These are phyloP conservation scores for Boletus vinaceobasis DNA, from an alignment of 768 basidiomycete genomes.

Conservation along the genomic window DNA sequence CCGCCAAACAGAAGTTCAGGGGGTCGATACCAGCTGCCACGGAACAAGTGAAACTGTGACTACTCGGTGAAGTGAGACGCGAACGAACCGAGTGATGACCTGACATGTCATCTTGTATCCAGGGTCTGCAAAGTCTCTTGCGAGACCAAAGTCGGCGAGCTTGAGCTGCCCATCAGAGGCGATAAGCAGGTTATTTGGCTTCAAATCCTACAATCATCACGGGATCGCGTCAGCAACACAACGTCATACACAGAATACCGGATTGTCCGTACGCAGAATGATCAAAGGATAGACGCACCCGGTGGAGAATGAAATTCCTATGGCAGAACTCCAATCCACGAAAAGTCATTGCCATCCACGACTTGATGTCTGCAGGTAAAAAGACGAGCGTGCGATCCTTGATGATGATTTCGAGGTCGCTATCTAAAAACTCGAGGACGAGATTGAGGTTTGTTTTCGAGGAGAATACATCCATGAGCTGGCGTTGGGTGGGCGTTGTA, in stretches of 20 bases:
- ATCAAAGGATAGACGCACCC: constrained; percentile 50
- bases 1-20: constrained; percentile 92
- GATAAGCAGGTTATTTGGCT: constrained; percentile 97
- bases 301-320: constrained; percentile 87
- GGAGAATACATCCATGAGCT: constrained; percentile 97
- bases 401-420: constrained; percentile 95
- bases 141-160: constrained; percentile 98
- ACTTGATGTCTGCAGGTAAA: constrained; percentile 93
- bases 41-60: constrained; percentile 1
- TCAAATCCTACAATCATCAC: constrained; percentile 70
- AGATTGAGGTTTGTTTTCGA: constrained; percentile 96
- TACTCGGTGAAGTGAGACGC: not conserved
- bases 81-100: constrained; percentile 87
- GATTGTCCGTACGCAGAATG: constrained; percentile 9
- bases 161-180: constrained; percentile 89
- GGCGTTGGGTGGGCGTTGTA: not conserved
- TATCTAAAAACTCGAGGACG: constrained; percentile 94
- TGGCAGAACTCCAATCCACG: constrained; percentile 99
- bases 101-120: constrained; percentile 97
- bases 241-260: not conserved
- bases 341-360: constrained; percentile 98
- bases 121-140: constrained; percentile 93
- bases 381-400: constrained; percentile 92
- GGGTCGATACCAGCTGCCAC: constrained; percentile 94
- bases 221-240: constrained; percentile 9